Base-by-base conservation (phyloP, 768 basidiomycete genomes). In the Cyclocybe aegerita region DNA sequence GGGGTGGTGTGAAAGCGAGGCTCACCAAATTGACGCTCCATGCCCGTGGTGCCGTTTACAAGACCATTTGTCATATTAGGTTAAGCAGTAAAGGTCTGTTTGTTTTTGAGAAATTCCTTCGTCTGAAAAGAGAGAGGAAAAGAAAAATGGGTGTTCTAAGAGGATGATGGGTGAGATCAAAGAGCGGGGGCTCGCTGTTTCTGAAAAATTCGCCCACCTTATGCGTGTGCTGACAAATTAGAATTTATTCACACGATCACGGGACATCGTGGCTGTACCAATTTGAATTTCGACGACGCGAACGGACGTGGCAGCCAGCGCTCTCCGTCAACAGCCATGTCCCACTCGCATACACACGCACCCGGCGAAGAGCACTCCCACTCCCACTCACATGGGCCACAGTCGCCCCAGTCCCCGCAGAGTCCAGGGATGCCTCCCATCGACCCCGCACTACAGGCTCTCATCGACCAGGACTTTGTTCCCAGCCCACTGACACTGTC, bases 61-160 rank as follows among this genome's bases (percentile, higher is more conserved):
- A 83, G 82, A 82, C 87, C 89, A 91, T 90, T 90, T 77, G 88
- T 85, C 89, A 91, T 91, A 89, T 86, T 77, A 74, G 61, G 59
- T 57, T 52, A 62, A 63, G 51, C 54, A 55, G 56, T 56, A 64
- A 63, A 61, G 56, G 47, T 50, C 49, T 58, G 51, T 52, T 46
- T 43, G 55, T 59, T 59, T 54, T 41, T 39, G 45, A 36, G 30
- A 51, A 43, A 55, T 60, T 61, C 62, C 70, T 67, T 65, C 50
- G 61, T 60, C 46, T 45, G 59, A 60, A 62, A 63, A 53, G 53
- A 60, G 58, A 50, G 45, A 57, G 59, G 23, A 62, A 53, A 52
- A 50, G 52, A 46, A 62, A 57, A 51, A 53, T 48, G 52, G 51
- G 49, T 52, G 53, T 60, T 62, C 53, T 61, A 60, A 57, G 55